Conservation (phyloP, 441 rosid species). For the Adansonia madagascariensis region DNA sequence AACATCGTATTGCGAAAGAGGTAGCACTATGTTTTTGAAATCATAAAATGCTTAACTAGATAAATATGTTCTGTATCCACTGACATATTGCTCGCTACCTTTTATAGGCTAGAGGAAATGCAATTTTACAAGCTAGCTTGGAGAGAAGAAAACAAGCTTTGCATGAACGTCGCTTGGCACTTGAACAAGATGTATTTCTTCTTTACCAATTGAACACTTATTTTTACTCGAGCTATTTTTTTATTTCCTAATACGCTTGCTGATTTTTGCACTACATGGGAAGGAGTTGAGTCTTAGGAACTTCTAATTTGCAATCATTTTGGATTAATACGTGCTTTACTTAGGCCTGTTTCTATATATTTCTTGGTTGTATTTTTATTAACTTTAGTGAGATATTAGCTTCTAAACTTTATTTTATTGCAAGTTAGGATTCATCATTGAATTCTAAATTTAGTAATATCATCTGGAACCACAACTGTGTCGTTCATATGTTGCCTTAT, state of each 20-base stretch:
- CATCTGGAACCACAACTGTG: background rate
- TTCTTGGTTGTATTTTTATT: slow-evolving; percentile 15
- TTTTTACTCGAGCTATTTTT: background rate
- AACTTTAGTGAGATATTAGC: background rate
- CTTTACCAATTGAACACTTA: slow-evolving; percentile 32
- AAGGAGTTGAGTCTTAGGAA: slow-evolving; percentile 16
- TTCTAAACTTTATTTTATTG: background rate
- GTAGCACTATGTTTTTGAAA: slow-evolving; percentile 43
- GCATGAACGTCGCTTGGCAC: slow-evolving; percentile 96
- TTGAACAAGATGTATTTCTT: slow-evolving; percentile 87
- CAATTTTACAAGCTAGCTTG: slow-evolving; percentile 94
- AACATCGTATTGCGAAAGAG: slow-evolving; percentile 95
- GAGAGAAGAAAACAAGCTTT: slow-evolving; percentile 98
- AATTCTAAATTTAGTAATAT: background rate
- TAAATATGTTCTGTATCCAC: slow-evolving; percentile 28
- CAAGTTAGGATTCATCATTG: background rate
- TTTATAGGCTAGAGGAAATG: slow-evolving; percentile 93
- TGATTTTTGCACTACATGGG: background rate
- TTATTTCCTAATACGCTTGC: slow-evolving; percentile 19
- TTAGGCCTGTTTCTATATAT: background rate
- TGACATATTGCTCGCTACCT: slow-evolving; percentile 35
- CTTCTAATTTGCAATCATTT: background rate
- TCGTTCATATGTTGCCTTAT: background rate
- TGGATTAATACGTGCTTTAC: slow-evolving; percentile 16
- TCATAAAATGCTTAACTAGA: slow-evolving; percentile 21